These are phyloP conservation scores for Massariosphaeria phaeospora DNA, from an alignment of 495 filamentous ascomycete genomes.

Conservation along the genomic window DNA sequence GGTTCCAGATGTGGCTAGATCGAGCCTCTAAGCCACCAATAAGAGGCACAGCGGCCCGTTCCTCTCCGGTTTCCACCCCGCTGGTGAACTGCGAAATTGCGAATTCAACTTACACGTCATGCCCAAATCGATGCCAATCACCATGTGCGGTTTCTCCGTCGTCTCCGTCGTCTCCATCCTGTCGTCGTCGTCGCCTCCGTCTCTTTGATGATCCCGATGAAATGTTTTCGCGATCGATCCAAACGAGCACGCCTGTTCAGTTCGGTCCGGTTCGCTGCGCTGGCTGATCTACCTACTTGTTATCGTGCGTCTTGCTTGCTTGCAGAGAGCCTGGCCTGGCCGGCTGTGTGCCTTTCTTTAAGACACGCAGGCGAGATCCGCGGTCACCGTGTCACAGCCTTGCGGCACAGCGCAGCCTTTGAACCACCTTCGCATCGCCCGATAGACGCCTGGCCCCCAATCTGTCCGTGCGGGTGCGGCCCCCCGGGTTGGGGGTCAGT, in stretches of 20 bases:
- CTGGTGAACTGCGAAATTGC: too few species aligned
- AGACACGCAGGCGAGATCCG: background rate
- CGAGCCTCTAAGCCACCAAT: background rate
- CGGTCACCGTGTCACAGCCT: slow-evolving; percentile 20
- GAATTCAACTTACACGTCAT: slow-evolving; percentile 50
- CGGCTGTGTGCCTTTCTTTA: slow-evolving; percentile 14
- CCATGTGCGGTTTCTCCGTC: slow-evolving; percentile 47
- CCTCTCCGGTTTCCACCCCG: slow-evolving; percentile 1
- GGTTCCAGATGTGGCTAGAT: background rate
- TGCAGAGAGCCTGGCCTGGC: too few species aligned
- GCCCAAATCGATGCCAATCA: slow-evolving; percentile 58
- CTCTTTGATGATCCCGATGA: too few species aligned
- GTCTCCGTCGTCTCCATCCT: slow-evolving; percentile 14
- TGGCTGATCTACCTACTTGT: background rate
- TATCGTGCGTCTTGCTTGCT: background rate
- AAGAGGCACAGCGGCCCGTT: slow-evolving; percentile 3
- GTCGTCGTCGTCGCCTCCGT: too few species aligned
- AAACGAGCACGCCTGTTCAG: too few species aligned
- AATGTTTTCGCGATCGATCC: too few species aligned
- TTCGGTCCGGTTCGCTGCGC: too few species aligned
- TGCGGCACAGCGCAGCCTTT: slow-evolving; percentile 16
- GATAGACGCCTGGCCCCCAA: slow-evolving; percentile 6
- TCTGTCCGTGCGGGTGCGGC: too few species aligned
- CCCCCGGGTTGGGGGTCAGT: too few species aligned
- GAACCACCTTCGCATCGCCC: background rate